Percentiles rank a stretch among this genome's conserved stretches.
Conservation (phyloP, 768 basidiomycete genomes). For the Fistulinella prunicolor region DNA sequence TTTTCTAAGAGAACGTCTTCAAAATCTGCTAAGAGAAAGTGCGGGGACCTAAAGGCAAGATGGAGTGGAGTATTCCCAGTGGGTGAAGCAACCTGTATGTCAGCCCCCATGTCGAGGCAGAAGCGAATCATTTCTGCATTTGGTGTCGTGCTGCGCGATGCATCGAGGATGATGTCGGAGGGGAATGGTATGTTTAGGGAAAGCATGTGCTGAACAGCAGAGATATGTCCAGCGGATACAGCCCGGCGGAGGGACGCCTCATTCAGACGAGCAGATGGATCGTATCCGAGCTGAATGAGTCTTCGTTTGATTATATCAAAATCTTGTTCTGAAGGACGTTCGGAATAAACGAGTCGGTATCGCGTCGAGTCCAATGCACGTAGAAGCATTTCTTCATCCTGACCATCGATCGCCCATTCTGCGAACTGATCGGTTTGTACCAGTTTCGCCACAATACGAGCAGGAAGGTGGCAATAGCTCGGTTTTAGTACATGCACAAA, state of each 20-base stretch:
- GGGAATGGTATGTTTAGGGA: neutral
- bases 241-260: neutral
- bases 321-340: neutral
- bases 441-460: neutral
- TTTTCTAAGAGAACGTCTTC: neutral
- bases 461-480: rapidly evolving
- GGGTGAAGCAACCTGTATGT: too few species aligned
- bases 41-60: too few species aligned
- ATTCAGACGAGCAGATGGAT: neutral
- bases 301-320: neutral
- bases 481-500: neutral
- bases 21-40: too few species aligned
- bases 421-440: slow-evolving; percentile 12
- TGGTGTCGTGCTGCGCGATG: too few species aligned
- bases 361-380: neutral
- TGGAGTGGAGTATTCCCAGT: too few species aligned
- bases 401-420: slow-evolving; percentile 1
- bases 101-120: too few species aligned
- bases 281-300: slow-evolving; percentile 1
- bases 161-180: slow-evolving; percentile 3
- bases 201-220: slow-evolving; percentile 2
- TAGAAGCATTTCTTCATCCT: neutral
- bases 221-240: slow-evolving; percentile 2
- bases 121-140: too few species aligned
- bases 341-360: too few species aligned